Conservation (phyloP, 345 rosid species). For the Angophora floribunda region DNA sequence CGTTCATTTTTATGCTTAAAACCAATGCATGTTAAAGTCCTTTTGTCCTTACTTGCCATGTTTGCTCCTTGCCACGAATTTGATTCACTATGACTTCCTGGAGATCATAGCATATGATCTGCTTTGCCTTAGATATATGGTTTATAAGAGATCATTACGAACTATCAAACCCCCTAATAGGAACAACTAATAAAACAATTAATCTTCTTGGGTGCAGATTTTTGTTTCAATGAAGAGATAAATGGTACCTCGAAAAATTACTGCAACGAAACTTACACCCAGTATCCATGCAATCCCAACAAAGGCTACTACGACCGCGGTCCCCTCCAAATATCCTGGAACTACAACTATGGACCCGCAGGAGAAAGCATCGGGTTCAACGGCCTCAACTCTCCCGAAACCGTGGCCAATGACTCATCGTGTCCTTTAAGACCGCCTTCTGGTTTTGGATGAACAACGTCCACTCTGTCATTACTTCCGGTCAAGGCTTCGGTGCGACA, state of each 20-base stretch:
- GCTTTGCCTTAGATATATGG: not conserved
- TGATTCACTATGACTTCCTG: not conserved
- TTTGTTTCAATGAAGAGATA: slow-evolving; percentile 17
- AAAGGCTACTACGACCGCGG: slow-evolving; percentile 39
- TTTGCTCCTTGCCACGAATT: not conserved
- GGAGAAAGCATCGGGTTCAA: slow-evolving; percentile 23
- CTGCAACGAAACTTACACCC: not conserved
- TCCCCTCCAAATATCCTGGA: slow-evolving; percentile 46
- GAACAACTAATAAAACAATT: not conserved
- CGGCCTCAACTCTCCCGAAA: slow-evolving; percentile 29
- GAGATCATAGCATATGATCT: not conserved
- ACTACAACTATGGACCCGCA: slow-evolving; percentile 42
- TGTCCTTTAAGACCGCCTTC: slow-evolving; percentile 36
- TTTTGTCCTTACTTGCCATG: not conserved
- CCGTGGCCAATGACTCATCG: slow-evolving; percentile 14
- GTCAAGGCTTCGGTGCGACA: slow-evolving; percentile 44
- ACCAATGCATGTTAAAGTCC: not conserved
- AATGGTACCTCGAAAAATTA: not conserved
- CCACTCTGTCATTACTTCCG: slow-evolving; percentile 10
- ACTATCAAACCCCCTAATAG: not conserved
- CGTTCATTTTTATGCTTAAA: not conserved
- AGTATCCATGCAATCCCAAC: slow-evolving; percentile 18
- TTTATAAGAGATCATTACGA: not conserved
- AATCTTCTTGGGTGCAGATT: slow-evolving; percentile 1
- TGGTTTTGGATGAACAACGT: slow-evolving; percentile 55